Percentiles rank a stretch among this genome's conserved stretches.
Evolutionary conservation across 176 grass and related monocot species (phyloP).

Genomic region (Secale cereale): DNA sequence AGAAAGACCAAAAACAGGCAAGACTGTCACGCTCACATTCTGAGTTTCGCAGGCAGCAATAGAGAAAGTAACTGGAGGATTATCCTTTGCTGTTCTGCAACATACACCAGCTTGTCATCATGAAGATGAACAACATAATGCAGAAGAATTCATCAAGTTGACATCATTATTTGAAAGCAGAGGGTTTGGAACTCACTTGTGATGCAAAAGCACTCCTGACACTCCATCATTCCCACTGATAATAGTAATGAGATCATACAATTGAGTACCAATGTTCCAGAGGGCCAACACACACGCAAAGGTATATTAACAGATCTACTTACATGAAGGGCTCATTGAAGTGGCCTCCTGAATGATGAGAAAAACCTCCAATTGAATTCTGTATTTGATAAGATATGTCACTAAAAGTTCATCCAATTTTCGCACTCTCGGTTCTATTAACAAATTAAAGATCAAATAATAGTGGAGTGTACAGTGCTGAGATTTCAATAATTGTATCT

Average conservation of each 20-base stretch:
- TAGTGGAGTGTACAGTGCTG: background rate
- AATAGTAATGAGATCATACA: conserved; percentile 19
- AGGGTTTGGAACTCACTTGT: conserved; percentile 67
- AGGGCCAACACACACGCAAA: background rate
- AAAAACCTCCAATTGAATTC: conserved; percentile 99
- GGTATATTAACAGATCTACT: conserved; percentile 28
- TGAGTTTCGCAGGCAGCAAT: conserved; percentile 95
- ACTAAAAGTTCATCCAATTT: conserved; percentile 6
- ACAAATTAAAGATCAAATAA: background rate
- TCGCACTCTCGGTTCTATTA: background rate
- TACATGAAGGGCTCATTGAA: conserved; percentile 97
- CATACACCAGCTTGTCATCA: conserved; percentile 26
- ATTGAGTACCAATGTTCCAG: background rate
- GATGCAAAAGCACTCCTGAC: conserved; percentile 96
- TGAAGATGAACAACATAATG: background rate
- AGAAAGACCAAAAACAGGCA: conserved; percentile 87
- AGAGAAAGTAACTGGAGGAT: conserved; percentile 93
- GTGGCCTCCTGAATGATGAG: conserved; percentile 87
- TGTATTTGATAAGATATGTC: conserved; percentile 36
- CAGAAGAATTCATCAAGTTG: background rate
- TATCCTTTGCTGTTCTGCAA: conserved; percentile 96
- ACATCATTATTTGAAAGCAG: conserved; percentile 22
- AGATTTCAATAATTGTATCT: background rate
- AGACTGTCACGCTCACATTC: conserved; percentile 94
- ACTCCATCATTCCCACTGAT: conserved; percentile 90